These are phyloP conservation scores for Mortierella sp. DNA, from an alignment of 371 early-diverging fungal species.

Conservation along the genomic window DNA sequence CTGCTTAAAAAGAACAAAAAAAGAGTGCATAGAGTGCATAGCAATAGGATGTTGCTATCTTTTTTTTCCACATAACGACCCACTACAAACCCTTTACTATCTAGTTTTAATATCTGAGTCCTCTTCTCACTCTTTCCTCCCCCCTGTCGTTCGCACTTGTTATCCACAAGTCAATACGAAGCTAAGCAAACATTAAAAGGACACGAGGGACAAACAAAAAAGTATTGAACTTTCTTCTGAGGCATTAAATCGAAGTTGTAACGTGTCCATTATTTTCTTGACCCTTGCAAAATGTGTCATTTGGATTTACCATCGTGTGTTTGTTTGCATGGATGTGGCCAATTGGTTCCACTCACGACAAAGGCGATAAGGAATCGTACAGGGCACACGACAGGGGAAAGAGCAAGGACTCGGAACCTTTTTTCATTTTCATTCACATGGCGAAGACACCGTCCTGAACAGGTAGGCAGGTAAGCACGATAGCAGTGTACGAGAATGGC, in stretches of 20 bases:
- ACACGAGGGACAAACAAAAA: background rate
- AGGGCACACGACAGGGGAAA: background rate
- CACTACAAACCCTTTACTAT: background rate
- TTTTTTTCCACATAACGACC: background rate
- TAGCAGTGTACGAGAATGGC: background rate
- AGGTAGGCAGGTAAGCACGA: background rate
- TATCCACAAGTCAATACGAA: background rate
- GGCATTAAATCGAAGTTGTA: background rate
- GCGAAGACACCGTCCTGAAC: background rate
- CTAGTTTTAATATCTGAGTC: background rate
- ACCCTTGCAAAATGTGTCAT: too few relatives aligned
- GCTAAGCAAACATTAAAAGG: background rate
- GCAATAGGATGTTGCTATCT: background rate
- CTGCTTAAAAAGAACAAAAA: background rate
- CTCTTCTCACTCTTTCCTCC: background rate
- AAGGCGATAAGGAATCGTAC: background rate
- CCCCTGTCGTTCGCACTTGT: too few relatives aligned
- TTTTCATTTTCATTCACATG: constrained; percentile 5
- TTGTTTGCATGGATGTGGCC: background rate
- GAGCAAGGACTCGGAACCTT: background rate
- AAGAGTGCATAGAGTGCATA: background rate
- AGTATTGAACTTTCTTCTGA: background rate
- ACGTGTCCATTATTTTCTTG: background rate
- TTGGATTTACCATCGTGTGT: background rate
- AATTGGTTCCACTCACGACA: constrained; percentile 1